Conservation (phyloP, 1,284 basidiomycete species). For the Marasmius sp. region DNA sequence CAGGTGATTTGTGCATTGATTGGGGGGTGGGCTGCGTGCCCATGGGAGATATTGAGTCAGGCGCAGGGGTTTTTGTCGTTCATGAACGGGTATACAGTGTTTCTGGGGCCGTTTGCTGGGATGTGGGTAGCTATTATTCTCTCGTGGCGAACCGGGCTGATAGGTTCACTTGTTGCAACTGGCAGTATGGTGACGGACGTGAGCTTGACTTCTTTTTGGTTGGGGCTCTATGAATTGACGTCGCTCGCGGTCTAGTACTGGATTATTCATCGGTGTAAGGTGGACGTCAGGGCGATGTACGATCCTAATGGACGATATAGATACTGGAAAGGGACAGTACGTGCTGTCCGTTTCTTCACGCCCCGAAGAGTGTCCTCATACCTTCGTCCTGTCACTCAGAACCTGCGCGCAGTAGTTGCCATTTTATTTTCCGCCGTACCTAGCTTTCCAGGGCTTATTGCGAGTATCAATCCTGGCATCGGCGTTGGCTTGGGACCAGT, state of each 20-base stretch:
- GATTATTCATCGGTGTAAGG: constrained; percentile 60
- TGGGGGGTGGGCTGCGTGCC: constrained; percentile 64
- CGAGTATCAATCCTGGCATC: constrained; percentile 52
- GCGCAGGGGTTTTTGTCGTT: constrained; percentile 52
- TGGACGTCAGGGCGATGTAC: constrained; percentile 74
- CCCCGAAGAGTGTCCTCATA: background rate
- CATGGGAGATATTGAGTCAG: constrained; percentile 57
- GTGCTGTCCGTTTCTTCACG: constrained; percentile 20
- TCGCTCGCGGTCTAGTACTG: constrained; percentile 47
- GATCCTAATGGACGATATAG: constrained; percentile 63
- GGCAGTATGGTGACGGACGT: constrained; percentile 74
- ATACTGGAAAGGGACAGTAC: constrained; percentile 63
- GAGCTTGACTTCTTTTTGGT: constrained; percentile 25
- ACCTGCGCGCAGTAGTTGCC: constrained; percentile 70
- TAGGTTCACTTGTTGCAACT: background rate
- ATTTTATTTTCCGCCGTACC: constrained; percentile 63
- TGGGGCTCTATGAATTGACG: constrained; percentile 3
- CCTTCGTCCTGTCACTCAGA: constrained; percentile 38
- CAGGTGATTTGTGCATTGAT: constrained; percentile 73
- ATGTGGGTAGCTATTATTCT: constrained; percentile 37
- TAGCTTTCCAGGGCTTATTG: constrained; percentile 67
- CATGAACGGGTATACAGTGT: constrained; percentile 73
- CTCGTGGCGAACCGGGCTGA: background rate
- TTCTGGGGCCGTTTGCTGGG: constrained; percentile 72
- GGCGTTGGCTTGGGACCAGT: constrained; percentile 54